phyloP scores from a whole-genome alignment of 176 grass and related monocot species.

The maize (Zea mays) region Zm-B73-REFERENCE-NAM-5.0 NC_050105.1:103943001-103943500 shows the following conservation, averaged over 20 bases:
- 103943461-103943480: too few species aligned
- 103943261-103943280: background rate
- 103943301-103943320: too few species aligned
- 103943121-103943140: background rate
- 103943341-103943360: too few species aligned
- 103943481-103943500: too few species aligned
- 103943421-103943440: too few species aligned
- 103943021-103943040: slow-evolving; percentile 94
- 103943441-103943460: too few species aligned
- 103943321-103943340: too few species aligned
- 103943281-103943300: background rate
- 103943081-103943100: background rate
- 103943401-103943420: too few species aligned
- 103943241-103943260: background rate
- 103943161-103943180: slow-evolving; percentile 1
- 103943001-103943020: slow-evolving; percentile 80
- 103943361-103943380: too few species aligned
- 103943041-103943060: slow-evolving; percentile 92
- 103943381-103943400: too few species aligned
- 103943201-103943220: background rate
- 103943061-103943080: slow-evolving; percentile 17
- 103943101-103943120: background rate
- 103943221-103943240: background rate
- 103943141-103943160: background rate
- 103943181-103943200: background rate